phyloP scores from a whole-genome alignment of 768 basidiomycete species.

The Pholiota molesta region DNA sequence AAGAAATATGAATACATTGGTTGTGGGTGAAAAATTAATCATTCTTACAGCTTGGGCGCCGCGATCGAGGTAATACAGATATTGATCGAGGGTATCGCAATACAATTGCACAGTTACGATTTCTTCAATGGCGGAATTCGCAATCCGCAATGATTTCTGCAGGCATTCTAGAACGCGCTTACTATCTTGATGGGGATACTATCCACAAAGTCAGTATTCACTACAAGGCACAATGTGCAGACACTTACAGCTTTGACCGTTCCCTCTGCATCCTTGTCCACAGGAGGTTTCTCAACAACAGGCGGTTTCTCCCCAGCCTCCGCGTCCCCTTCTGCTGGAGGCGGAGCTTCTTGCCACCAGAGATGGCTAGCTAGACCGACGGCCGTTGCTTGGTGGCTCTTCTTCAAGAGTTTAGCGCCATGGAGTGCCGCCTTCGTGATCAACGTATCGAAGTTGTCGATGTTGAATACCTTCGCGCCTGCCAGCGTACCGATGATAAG shows the following conservation, averaged over 20 bases:
- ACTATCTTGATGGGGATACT: conserved; percentile 92
- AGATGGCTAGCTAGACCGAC: conserved; percentile 95
- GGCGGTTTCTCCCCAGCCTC: conserved; percentile 35
- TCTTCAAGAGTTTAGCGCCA: conserved; percentile 94
- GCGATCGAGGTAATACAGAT: conserved; percentile 94
- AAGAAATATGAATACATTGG: conserved; percentile 1
- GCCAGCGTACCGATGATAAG: conserved; percentile 92
- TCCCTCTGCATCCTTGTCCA: conserved; percentile 32
- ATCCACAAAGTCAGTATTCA: conserved; percentile 6
- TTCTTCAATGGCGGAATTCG: conserved; percentile 95
- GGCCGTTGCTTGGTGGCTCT: conserved; percentile 95
- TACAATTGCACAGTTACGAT: conserved; percentile 96
- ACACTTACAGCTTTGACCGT: conserved; percentile 57
- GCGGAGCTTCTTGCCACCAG: conserved; percentile 90
- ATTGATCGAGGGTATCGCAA: conserved; percentile 94
- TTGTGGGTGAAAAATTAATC: neutral
- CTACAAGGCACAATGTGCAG: neutral
- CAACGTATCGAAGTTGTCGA: conserved; percentile 95
- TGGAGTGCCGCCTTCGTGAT: conserved; percentile 99
- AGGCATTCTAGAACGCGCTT: conserved; percentile 97
- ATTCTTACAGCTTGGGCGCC: conserved; percentile 83
- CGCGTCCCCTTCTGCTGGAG: conserved; percentile 42
- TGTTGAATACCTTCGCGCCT: conserved; percentile 86
- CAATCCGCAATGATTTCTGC: conserved; percentile 95
- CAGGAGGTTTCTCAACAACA: conserved; percentile 39